These are phyloP conservation scores for Microthlaspi erraticum DNA, from an alignment of 345 rosid genomes.

Conservation along the genomic window DNA sequence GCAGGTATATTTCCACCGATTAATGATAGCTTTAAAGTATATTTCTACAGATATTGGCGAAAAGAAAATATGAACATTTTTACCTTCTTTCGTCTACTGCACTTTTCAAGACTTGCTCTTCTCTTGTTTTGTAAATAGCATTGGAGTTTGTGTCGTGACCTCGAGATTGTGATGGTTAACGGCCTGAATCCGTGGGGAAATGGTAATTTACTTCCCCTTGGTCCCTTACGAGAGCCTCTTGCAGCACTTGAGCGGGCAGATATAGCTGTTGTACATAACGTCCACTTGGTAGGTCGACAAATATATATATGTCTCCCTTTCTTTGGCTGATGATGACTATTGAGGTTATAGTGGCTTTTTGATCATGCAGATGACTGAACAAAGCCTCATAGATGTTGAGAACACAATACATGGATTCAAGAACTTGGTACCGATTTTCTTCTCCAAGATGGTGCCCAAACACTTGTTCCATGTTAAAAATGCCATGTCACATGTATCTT, in stretches of 20 bases:
- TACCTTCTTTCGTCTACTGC: not conserved
- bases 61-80: slow-evolving; percentile 8
- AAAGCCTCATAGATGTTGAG: slow-evolving; percentile 55
- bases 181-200: slow-evolving; percentile 86
- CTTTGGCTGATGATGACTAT: slow-evolving; percentile 19
- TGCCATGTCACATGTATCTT: slow-evolving; percentile 45
- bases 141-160: slow-evolving; percentile 75
- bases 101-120: too few species aligned
- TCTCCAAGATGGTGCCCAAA: slow-evolving; percentile 64
- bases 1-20: too few species aligned
- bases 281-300: slow-evolving; percentile 55
- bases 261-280: slow-evolving; percentile 69
- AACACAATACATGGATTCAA: slow-evolving; percentile 53
- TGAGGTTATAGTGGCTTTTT: slow-evolving; percentile 32
- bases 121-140: slow-evolving; percentile 59
- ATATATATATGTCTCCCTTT: not conserved
- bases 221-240: slow-evolving; percentile 87
- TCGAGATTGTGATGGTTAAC: slow-evolving; percentile 87
- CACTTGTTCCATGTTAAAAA: slow-evolving; percentile 58
- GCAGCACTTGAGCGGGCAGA: slow-evolving; percentile 66
- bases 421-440: slow-evolving; percentile 58
- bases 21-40: too few species aligned
- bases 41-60: too few species aligned
- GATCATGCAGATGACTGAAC: slow-evolving; percentile 54
- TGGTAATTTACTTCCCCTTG: slow-evolving; percentile 62